Percentiles rank a stretch among this genome's conserved stretches.
phyloP scores from a whole-genome alignment of 352 stramenopile species.

The Pythium pyrilobum region DNA sequence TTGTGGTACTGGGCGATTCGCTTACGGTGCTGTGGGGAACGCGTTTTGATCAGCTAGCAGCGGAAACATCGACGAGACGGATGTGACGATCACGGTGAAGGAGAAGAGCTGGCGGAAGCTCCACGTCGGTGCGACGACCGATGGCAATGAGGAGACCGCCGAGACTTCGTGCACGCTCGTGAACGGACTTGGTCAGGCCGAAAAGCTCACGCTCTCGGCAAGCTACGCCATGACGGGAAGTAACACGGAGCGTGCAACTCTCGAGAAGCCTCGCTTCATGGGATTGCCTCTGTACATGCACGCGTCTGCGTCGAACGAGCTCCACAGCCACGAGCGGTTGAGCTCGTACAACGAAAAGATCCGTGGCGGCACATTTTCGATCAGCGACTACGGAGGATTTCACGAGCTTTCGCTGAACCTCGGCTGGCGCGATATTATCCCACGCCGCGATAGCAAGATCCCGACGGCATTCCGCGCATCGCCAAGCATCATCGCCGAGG shows the following conservation, averaged over 20 bases:
- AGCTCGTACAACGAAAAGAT: constrained; percentile 90
- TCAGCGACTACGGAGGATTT: constrained; percentile 82
- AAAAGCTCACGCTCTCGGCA: constrained; percentile 76
- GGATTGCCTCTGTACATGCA: constrained; percentile 77
- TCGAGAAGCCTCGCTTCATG: constrained; percentile 85
- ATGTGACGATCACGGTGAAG: constrained; percentile 85
- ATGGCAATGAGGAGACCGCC: constrained; percentile 80
- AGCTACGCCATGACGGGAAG: constrained; percentile 83
- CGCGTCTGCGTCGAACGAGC: constrained; percentile 68
- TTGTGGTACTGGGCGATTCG: not conserved
- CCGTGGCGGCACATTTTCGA: constrained; percentile 71
- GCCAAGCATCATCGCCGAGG: constrained; percentile 86
- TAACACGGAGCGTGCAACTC: constrained; percentile 77
- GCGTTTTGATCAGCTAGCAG: constrained; percentile 45
- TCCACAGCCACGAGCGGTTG: constrained; percentile 83
- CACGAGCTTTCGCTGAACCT: constrained; percentile 84
- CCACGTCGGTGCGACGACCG: constrained; percentile 77
- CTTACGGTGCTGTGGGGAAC: no score
- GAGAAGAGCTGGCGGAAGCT: constrained; percentile 85
- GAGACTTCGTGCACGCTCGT: constrained; percentile 81
- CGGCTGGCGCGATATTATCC: constrained; percentile 85
- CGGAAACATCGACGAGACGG: constrained; percentile 63
- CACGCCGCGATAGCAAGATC: constrained; percentile 76
- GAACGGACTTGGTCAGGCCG: constrained; percentile 79
- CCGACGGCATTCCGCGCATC: constrained; percentile 87